phyloP scores from a whole-genome alignment of 495 filamentous ascomycete genomes.

The Pyrenula massariospora region DNA sequence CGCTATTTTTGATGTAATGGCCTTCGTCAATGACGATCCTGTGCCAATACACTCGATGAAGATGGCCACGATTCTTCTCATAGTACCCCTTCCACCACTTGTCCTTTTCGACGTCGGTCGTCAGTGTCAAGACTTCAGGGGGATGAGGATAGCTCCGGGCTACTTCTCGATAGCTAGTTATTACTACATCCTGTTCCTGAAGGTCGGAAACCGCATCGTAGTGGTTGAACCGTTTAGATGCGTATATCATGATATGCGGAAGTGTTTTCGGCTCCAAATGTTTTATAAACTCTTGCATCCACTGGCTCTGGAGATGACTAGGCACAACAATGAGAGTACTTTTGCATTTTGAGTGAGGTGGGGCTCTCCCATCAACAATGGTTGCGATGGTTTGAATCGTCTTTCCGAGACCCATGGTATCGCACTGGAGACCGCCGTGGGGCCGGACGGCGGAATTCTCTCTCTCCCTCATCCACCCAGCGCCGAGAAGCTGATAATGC shows the following conservation, averaged over 20 bases:
- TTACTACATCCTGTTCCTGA: conserved; percentile 11
- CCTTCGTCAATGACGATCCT: conserved; percentile 49
- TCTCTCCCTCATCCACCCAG: conserved; percentile 43
- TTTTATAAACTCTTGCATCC: conserved; percentile 25
- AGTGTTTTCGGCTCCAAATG: conserved; percentile 19
- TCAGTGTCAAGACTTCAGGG: conserved; percentile 13
- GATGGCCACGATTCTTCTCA: conserved; percentile 18
- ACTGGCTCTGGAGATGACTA: conserved; percentile 29
- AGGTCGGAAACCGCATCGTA: conserved; percentile 7
- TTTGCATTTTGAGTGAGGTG: conserved; percentile 9
- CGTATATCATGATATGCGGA: conserved; percentile 7
- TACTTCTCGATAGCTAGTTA: conserved; percentile 45
- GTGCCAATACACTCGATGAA: conserved; percentile 39
- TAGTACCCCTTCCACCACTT: conserved; percentile 24
- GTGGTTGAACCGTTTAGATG: conserved; percentile 4
- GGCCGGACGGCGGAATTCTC: conserved; percentile 30
- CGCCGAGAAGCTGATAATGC: conserved; percentile 42
- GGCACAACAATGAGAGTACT: conserved; percentile 42
- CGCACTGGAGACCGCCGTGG: conserved; percentile 42
- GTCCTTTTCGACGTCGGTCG: conserved; percentile 13
- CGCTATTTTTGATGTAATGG: conserved; percentile 51
- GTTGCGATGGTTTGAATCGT: conserved; percentile 38
- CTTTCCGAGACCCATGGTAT: conserved; percentile 58
- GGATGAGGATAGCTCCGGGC: conserved; percentile 32
- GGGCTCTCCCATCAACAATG: conserved; percentile 33